Base-by-base conservation (phyloP, 2,329 filamentous ascomycete genomes). In the Monosporascus cannonballus region DNA sequence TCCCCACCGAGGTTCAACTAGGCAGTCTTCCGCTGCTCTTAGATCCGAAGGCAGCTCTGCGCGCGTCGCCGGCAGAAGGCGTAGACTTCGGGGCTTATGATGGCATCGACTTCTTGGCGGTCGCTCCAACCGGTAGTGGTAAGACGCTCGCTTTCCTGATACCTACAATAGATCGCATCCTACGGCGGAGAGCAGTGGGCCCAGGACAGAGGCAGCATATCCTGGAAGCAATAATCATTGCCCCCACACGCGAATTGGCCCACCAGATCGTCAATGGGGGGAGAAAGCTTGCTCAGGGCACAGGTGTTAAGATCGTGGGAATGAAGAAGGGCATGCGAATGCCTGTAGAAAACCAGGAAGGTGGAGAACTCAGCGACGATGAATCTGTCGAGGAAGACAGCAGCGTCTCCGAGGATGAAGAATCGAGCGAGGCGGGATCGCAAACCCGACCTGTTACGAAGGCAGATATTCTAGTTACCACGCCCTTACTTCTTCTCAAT, bases 131-230 rank as follows among this genome's bases (percentile, higher is more conserved):
- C 0, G 94, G 94, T 24, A 97, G 93, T 68, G 94, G 94, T 45
- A 99, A 99, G 76, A 99, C 94, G 0, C 76, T 99, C 57, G 90
- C 91, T 18, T 99, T 96, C 64, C 71, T 97, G 62, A 88, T 99
- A 42, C 92, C 93, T 0, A 79, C 91, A 3, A 84, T 99, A 61
- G 87, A 96, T 65, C 80, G 82, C 46, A 84, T 96, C 42, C 75
- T 89, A 59, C 76, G 79, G 55, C 72, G 80, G 50, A 72, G 79
- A 42, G 74, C 78, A 1, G 71, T 76, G 39, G 71, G 76, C 46
- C 47, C 59, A 49, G 61, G 53, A 61, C 65, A 67, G 45, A 65
- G 79, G 51, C 69, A 75, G 4, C 79, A 83, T 56, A 70, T 77
- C 11, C 72, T 90, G 8, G 78, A 86, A 62, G 82, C 85, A 0